A percentile compares a stretch with the other conserved stretches of the same genome.
These are phyloP conservation scores for Blastocladiella emersonii DNA, from an alignment of 371 early-diverging fungal species.

Conservation along the genomic window DNA sequence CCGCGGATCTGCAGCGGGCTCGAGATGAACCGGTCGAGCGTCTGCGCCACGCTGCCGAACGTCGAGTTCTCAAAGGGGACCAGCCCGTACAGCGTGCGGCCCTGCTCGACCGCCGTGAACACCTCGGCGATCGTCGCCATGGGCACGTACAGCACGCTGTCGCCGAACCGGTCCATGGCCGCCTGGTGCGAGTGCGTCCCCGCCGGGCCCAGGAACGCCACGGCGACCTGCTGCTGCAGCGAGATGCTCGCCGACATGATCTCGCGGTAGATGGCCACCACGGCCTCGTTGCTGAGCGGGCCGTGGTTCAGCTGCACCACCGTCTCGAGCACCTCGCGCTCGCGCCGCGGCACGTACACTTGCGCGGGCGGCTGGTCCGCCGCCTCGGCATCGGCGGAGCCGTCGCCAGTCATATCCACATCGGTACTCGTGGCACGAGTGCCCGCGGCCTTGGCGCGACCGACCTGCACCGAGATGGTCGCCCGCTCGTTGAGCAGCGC, in stretches of 20 bases:
- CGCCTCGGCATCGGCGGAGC: too few relatives aligned
- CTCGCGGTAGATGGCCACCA: slow-evolving; percentile 76
- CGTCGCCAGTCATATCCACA: too few relatives aligned
- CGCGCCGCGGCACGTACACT: slow-evolving; percentile 50
- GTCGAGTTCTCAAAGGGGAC: slow-evolving; percentile 92
- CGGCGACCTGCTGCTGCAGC: slow-evolving; percentile 58
- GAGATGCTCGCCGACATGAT: slow-evolving; percentile 85
- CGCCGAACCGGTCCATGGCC: slow-evolving; percentile 67
- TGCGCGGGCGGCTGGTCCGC: neutral
- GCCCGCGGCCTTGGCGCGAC: slow-evolving; percentile 41
- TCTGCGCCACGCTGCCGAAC: slow-evolving; percentile 67
- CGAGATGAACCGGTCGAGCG: slow-evolving; percentile 59
- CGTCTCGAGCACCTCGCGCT: slow-evolving; percentile 48
- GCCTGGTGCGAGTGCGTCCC: slow-evolving; percentile 91
- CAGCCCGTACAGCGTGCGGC: slow-evolving; percentile 69
- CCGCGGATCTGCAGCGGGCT: slow-evolving; percentile 27
- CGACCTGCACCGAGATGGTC: slow-evolving; percentile 66
- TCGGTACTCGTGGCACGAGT: too few relatives aligned
- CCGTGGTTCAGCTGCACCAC: slow-evolving; percentile 57
- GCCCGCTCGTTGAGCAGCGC: slow-evolving; percentile 75
- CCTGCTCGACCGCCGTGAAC: slow-evolving; percentile 63
- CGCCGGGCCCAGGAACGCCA: slow-evolving; percentile 82
- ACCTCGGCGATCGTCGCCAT: slow-evolving; percentile 56
- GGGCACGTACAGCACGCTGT: slow-evolving; percentile 56
- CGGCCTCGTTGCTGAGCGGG: slow-evolving; percentile 55